These are phyloP conservation scores for Ogataea ganodermae DNA, from an alignment of 805 yeast genomes.

Conservation along the genomic window DNA sequence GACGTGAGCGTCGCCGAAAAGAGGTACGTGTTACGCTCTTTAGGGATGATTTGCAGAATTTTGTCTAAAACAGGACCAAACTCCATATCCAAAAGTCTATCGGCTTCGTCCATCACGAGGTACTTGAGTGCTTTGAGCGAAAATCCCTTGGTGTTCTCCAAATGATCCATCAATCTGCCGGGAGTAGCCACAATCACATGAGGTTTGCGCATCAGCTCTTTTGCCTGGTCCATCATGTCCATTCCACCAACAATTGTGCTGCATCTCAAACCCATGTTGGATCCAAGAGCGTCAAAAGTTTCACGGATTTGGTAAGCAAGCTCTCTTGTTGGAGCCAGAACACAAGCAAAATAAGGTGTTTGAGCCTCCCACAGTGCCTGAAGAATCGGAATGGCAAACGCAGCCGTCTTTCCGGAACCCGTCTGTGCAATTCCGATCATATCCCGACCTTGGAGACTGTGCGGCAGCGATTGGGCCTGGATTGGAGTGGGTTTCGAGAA, in stretches of 20 bases:
- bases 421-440: slow-evolving; percentile 96
- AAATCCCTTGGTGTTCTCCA: slow-evolving; percentile 90
- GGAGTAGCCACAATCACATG: slow-evolving; percentile 96
- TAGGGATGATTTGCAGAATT: slow-evolving; percentile 80
- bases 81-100: slow-evolving; percentile 91
- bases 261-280: slow-evolving; percentile 87
- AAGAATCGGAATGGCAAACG: slow-evolving; percentile 93
- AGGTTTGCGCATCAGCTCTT: slow-evolving; percentile 91
- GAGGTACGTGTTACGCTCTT: slow-evolving; percentile 77
- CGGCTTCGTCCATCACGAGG: slow-evolving; percentile 96
- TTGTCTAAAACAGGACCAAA: slow-evolving; percentile 93
- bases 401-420: slow-evolving; percentile 98
- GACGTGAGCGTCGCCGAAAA: slow-evolving; percentile 98
- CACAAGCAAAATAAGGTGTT: slow-evolving; percentile 84
- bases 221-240: slow-evolving; percentile 97
- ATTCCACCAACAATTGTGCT: slow-evolving; percentile 95
- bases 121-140: slow-evolving; percentile 74
- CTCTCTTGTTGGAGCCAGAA: slow-evolving; percentile 85
- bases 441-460: slow-evolving; percentile 87
- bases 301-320: slow-evolving; percentile 87
- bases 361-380: slow-evolving; percentile 91
- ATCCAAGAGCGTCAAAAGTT: slow-evolving; percentile 92
- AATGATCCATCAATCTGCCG: slow-evolving; percentile 83
- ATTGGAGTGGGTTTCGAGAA: slow-evolving; percentile 89
- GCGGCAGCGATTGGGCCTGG: slow-evolving; percentile 88